Conservation (phyloP, 2,329 filamentous ascomycete species). For the Tolypocladium guangdongense region DNA sequence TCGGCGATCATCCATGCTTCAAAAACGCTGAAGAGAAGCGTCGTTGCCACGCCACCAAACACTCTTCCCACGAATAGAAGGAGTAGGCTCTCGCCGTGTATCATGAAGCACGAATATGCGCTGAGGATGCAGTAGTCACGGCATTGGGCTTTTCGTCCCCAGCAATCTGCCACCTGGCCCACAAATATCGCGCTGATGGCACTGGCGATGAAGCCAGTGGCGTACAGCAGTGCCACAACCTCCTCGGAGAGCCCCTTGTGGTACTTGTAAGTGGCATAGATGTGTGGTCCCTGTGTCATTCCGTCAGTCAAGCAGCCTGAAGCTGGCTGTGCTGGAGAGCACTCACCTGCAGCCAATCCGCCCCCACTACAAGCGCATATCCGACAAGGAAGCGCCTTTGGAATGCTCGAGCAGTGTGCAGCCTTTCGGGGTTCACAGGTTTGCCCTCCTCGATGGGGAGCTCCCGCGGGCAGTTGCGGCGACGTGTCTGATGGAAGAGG, state of each 20-base stretch:
- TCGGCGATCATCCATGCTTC: constrained; percentile 52
- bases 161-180: constrained; percentile 27
- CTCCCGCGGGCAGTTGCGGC: too few relatives aligned
- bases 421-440: not conserved
- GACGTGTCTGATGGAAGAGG: not conserved
- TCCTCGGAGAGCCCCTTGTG: constrained; percentile 34
- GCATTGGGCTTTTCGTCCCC: constrained; percentile 39
- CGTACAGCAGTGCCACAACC: constrained; percentile 32
- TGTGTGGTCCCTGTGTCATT: constrained; percentile 28
- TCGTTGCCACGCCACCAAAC: constrained; percentile 44
- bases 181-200: constrained; percentile 32
- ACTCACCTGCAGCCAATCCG: constrained; percentile 1
- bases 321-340: not conserved
- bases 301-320: not conserved
- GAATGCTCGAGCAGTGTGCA: not conserved
- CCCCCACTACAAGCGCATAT: not conserved
- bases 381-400: not conserved
- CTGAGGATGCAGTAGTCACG: constrained; percentile 43
- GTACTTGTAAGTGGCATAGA: constrained; percentile 42
- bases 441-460: too few relatives aligned
- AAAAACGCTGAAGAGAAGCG: constrained; percentile 46
- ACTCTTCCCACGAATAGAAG: constrained; percentile 43
- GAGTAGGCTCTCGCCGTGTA: constrained; percentile 29
- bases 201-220: constrained; percentile 36
- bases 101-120: constrained; percentile 38